These are phyloP conservation scores for Phytophthora litchii DNA, from an alignment of 352 stramenopile species.

Conservation along the genomic window DNA sequence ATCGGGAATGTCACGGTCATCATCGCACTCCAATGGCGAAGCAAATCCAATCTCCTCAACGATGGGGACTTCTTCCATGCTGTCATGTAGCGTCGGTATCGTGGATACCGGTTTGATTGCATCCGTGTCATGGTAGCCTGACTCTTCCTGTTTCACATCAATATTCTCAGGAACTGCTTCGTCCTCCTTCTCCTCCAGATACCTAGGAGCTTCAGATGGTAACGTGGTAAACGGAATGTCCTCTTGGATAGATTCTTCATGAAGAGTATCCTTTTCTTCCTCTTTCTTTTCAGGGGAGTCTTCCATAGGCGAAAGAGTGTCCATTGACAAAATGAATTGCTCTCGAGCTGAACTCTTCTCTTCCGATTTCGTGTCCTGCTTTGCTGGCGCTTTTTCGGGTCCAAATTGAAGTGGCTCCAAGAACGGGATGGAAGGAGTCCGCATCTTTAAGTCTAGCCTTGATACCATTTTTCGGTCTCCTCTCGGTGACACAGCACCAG, in stretches of 20 bases:
- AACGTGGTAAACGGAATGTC: slow-evolving; percentile 15
- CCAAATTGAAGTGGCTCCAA: slow-evolving; percentile 27
- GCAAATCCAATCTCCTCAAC: slow-evolving; percentile 29
- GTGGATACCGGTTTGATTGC: not conserved
- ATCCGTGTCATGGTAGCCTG: slow-evolving; percentile 6
- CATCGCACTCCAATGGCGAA: slow-evolving; percentile 18
- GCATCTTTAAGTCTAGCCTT: slow-evolving; percentile 15
- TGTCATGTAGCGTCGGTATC: not conserved
- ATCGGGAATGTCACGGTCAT: slow-evolving; percentile 8
- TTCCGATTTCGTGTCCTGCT: slow-evolving; percentile 11
- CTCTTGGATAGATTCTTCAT: slow-evolving; percentile 40
- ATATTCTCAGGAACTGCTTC: slow-evolving; percentile 32
- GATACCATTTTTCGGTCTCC: slow-evolving; percentile 14
- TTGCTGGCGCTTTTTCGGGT: slow-evolving; percentile 25
- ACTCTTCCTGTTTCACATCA: slow-evolving; percentile 18
- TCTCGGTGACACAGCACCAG: slow-evolving; percentile 6
- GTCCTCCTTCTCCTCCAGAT: slow-evolving; percentile 24
- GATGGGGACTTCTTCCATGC: slow-evolving; percentile 18
- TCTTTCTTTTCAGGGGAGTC: slow-evolving; percentile 23
- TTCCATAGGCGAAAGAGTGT: slow-evolving; percentile 8
- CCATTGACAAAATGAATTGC: slow-evolving; percentile 5
- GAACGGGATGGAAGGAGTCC: slow-evolving; percentile 22
- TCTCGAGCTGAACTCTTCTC: slow-evolving; percentile 2
- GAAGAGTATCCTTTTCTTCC: slow-evolving; percentile 16
- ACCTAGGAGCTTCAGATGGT: not conserved